Percentiles rank a stretch among this genome's conserved stretches.
Evolutionary conservation across 2,329 filamentous ascomycete genomes (phyloP).

Genomic region (Alternaria novae-zelandiae): DNA sequence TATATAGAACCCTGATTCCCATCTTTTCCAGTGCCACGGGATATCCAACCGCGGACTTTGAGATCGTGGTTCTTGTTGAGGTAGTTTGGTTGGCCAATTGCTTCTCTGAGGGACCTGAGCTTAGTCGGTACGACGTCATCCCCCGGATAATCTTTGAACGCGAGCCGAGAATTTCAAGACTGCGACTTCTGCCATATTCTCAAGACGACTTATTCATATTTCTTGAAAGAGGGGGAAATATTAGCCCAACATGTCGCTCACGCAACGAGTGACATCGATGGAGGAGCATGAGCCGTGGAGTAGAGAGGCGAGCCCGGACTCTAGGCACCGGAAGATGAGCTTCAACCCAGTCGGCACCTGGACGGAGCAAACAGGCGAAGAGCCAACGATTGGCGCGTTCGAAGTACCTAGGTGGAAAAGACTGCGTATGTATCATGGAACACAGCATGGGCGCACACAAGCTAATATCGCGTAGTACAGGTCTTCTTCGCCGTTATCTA

Average conservation of each 20-base stretch:
- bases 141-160: conserved; percentile 2
- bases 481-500: conserved; percentile 72
- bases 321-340: conserved; percentile 54
- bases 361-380: conserved; percentile 49
- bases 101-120: conserved; percentile 1
- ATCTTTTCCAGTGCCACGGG: neutral
- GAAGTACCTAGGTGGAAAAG: conserved; percentile 62
- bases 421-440: conserved; percentile 53
- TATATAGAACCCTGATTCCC: conserved; percentile 24
- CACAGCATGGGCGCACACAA: neutral
- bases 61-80: neutral
- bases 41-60: neutral
- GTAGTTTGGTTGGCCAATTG: conserved; percentile 10
- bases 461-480: conserved; percentile 62
- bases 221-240: neutral
- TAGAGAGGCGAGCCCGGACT: conserved; percentile 44
- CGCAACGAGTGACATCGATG: conserved; percentile 48
- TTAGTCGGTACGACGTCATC: conserved; percentile 17
- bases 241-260: conserved; percentile 45
- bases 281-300: conserved; percentile 52
- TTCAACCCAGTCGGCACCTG: conserved; percentile 58
- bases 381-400: conserved; percentile 56
- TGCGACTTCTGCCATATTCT: neutral
- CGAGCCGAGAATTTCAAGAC: neutral
- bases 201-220: neutral